phyloP scores from a whole-genome alignment of 768 basidiomycete genomes.

The Galerina marginata region DNA sequence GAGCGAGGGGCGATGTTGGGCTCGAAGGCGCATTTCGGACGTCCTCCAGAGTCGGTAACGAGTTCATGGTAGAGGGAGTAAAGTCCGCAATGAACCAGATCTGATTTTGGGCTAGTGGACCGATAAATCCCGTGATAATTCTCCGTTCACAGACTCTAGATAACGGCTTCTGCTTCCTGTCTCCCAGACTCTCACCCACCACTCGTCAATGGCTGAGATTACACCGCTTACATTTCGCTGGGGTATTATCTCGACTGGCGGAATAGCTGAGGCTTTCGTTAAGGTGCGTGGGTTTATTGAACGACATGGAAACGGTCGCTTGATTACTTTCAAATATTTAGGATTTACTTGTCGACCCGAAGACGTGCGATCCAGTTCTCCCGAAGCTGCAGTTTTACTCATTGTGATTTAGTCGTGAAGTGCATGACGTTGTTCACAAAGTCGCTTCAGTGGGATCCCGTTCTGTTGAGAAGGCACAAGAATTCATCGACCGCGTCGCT shows the following conservation, averaged over 20 bases:
- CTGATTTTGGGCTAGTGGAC: conserved; percentile 6
- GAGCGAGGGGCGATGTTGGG: conserved; percentile 42
- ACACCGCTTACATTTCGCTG: conserved; percentile 62
- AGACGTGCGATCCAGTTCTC: conserved; percentile 46
- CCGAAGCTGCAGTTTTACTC: neutral
- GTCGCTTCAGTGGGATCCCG: conserved; percentile 82
- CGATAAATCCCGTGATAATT: conserved; percentile 19
- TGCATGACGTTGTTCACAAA: conserved; percentile 70
- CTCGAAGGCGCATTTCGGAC: conserved; percentile 37
- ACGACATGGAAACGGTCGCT: neutral
- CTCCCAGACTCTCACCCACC: conserved; percentile 7
- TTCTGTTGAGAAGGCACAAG: conserved; percentile 65
- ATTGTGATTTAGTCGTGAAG: conserved; percentile 55
- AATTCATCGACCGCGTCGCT: conserved; percentile 64
- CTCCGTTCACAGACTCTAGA: neutral
- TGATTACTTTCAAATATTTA: conserved; percentile 32
- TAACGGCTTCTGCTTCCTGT: neutral
- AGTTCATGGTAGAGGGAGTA: conserved; percentile 22
- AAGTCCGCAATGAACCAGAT: neutral
- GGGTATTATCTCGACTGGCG: conserved; percentile 89
- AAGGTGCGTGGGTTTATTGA: conserved; percentile 47
- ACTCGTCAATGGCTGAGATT: conserved; percentile 32
- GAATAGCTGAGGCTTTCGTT: conserved; percentile 70
- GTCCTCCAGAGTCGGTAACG: conserved; percentile 39
- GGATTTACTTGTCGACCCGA: conserved; percentile 80